Evolutionary conservation across 2,329 filamentous ascomycete genomes (phyloP).

Genomic region (Teratosphaeria zuluensis): DNA sequence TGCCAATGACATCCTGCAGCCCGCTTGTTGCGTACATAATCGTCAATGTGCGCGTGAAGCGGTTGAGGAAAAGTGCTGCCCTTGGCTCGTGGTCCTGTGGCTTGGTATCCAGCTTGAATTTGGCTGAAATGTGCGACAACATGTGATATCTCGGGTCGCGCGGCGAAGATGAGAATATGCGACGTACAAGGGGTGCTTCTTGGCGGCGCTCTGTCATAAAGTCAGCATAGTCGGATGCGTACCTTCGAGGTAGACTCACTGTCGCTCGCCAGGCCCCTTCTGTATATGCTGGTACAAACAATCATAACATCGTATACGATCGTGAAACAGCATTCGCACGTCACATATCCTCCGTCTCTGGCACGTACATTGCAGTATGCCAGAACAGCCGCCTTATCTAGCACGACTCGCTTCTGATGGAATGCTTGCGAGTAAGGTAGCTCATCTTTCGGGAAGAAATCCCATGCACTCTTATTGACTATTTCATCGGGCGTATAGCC

Average conservation of each 20-base stretch:
- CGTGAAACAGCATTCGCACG: conserved; percentile 82
- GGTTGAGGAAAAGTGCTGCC: conserved; percentile 74
- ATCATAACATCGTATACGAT: conserved; percentile 82
- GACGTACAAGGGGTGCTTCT: conserved; percentile 68
- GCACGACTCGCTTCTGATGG: conserved; percentile 61
- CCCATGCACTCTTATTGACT: conserved; percentile 66
- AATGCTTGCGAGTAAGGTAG: conserved; percentile 63
- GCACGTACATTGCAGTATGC: conserved; percentile 67
- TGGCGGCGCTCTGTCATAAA: conserved; percentile 55
- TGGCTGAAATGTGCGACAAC: conserved; percentile 73
- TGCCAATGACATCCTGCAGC: conserved; percentile 63
- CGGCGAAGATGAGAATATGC: conserved; percentile 71
- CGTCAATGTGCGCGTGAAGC: conserved; percentile 71
- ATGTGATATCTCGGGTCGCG: conserved; percentile 82
- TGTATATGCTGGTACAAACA: conserved; percentile 72
- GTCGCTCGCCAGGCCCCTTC: conserved; percentile 57
- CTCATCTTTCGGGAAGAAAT: conserved; percentile 79
- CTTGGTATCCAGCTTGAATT: conserved; percentile 54
- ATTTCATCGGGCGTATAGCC: conserved; percentile 71
- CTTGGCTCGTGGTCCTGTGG: conserved; percentile 61
- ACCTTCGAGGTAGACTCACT: conserved; percentile 46
- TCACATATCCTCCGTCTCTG: conserved; percentile 60
- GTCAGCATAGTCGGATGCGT: background rate
- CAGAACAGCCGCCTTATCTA: conserved; percentile 78
- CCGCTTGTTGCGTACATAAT: conserved; percentile 82